Base-by-base conservation (phyloP, 2,329 filamentous ascomycete genomes). In the Beauveria asiatica region DNA sequence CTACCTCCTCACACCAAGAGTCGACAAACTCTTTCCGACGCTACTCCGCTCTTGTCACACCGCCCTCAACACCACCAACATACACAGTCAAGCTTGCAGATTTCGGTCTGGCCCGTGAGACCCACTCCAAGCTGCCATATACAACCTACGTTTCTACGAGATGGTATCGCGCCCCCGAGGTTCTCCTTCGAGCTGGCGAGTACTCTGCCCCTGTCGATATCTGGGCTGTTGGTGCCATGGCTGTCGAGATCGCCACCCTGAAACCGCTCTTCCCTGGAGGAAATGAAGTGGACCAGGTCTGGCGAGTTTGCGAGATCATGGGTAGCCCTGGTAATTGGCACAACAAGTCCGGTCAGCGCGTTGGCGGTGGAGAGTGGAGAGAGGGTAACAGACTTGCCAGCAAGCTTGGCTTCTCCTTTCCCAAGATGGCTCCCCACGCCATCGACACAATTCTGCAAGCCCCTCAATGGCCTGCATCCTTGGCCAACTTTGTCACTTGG, bases 21-120 rank as follows among this genome's bases (percentile, higher is more conserved):
- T 84, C 88, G 57, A 82, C 82, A 62, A 94, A 89, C 70, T 87
- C 92, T 0, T 97, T 97, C 78, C 87, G 90, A 71, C 84, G 94
- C 67, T 99, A 99, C 74, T 97, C 94, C 0, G 84, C 90, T 8
- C 80, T 97, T 63, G 90, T 97, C 66, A 97, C 94, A 16, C 94
- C 94, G 5, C 94, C 94, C 6, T 95, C 93, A 2, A 97, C 93
- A 25, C 94, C 94, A 21, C 91, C 93, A 3, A 83, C 87, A 1
- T 99, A 97, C 75, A 93, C 92, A 0, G 94, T 99, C 68, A 99
- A 99, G 79, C 96, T 99, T 68, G 94, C 94, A 68, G 94, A 99
- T 72, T 99, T 99, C 75, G 94, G 94, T 65, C 83, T 99, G 17
- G 94, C 94, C n/a, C 84, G 94, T 68, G 94, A 99, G 76, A 99